Conservation (phyloP, 2,329 filamentous ascomycete genomes). For the Aspergillus sp. region DNA sequence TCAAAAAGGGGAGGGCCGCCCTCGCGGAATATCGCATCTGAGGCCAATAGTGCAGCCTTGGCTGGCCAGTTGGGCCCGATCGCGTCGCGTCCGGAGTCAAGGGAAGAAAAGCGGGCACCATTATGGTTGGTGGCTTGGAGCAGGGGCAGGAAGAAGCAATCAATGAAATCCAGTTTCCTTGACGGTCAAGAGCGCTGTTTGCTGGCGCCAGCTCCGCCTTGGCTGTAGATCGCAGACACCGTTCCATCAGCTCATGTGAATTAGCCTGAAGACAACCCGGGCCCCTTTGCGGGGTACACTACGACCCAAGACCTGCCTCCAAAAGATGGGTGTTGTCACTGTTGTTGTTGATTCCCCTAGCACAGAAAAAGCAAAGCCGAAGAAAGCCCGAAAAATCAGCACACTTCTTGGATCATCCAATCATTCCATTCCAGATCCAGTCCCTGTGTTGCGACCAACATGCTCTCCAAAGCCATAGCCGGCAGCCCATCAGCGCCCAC, state of each 20-base stretch:
- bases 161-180: background rate
- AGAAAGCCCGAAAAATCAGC: background rate
- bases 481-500: background rate
- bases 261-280: background rate
- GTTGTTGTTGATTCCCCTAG: background rate
- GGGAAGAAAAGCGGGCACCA: background rate
- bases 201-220: slow-evolving; percentile 3
- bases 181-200: background rate
- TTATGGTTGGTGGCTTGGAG: background rate
- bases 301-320: slow-evolving; percentile 3
- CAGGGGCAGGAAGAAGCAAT: background rate
- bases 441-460: background rate
- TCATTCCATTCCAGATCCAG: background rate
- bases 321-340: background rate
- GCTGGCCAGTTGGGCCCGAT: background rate
- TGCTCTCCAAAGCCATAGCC: background rate
- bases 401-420: too few relatives aligned
- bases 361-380: background rate
- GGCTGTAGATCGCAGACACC: slow-evolving; percentile 14
- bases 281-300: slow-evolving; percentile 2
- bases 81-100: background rate
- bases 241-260: background rate
- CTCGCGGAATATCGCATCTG: background rate
- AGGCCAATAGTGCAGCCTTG: slow-evolving; percentile 4
- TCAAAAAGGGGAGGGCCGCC: background rate